Evolutionary conservation across 169 alveolate species (phyloP).

Genomic region (Plasmodium adleri): DNA sequence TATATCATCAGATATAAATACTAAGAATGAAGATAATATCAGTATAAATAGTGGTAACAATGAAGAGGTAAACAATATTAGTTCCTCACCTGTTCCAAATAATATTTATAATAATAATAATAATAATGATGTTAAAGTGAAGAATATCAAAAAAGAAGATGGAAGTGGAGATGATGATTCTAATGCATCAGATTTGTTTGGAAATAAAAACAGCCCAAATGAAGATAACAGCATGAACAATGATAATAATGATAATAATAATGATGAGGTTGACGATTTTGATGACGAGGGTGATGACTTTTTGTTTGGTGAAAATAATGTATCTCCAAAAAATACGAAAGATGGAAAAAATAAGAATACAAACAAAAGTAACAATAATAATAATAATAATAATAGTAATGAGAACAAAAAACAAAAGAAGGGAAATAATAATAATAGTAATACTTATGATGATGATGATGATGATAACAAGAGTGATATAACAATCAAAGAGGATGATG

Average conservation of each 20-base stretch:
- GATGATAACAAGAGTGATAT: not conserved
- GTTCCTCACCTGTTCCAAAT: no score
- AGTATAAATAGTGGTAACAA: not conserved
- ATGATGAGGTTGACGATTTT: not conserved
- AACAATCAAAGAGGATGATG: conserved; percentile 10
- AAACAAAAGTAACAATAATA: not conserved
- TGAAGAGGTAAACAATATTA: not conserved
- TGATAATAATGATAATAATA: no score
- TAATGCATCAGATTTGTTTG: no score
- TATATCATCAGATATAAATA: not conserved
- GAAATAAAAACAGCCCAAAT: no score
- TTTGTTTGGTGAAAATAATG: not conserved
- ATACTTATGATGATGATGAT: conserved; percentile 13
- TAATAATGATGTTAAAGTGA: no score
- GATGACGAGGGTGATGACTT: conserved; percentile 37
- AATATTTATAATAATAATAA: not conserved
- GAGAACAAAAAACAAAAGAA: not conserved
- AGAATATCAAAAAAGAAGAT: no score
- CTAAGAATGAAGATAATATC: not conserved
- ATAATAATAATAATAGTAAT: not conserved
- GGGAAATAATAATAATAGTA: conserved; percentile 25
- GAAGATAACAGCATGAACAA: no score
- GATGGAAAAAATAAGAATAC: conserved; percentile 48
- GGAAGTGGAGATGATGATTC: no score
- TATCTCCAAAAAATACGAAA: conserved; percentile 7